These are phyloP conservation scores for Torulaspora globosa DNA, from an alignment of 1,139 yeast species.

Conservation along the genomic window DNA sequence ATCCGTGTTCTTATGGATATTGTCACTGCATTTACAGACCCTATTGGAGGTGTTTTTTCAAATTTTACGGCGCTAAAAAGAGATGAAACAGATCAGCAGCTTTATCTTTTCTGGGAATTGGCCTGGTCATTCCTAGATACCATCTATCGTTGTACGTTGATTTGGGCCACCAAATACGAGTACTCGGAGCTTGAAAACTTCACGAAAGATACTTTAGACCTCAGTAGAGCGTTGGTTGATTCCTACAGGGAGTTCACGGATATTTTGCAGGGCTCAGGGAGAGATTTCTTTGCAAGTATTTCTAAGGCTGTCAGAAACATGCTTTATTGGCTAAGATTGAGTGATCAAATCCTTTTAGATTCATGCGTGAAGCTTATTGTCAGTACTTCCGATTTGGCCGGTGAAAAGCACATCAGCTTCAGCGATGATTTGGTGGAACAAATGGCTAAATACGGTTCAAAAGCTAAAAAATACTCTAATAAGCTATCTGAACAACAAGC, in stretches of 20 bases:
- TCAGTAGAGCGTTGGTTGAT: constrained; percentile 63
- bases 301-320: constrained; percentile 52
- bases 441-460: constrained; percentile 61
- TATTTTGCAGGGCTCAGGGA: constrained; percentile 35
- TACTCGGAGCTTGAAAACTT: constrained; percentile 64
- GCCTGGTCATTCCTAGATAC: constrained; percentile 70
- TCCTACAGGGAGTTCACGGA: constrained; percentile 56
- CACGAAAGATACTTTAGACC: constrained; percentile 80
- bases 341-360: constrained; percentile 68
- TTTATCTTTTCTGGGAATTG: constrained; percentile 53
- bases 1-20: constrained; percentile 75
- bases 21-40: constrained; percentile 58
- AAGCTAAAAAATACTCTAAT: constrained; percentile 62
- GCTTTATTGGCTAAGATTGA: constrained; percentile 75
- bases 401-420: constrained; percentile 47
- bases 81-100: constrained; percentile 28
- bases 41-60: constrained; percentile 53
- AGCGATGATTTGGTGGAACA: constrained; percentile 48
- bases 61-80: constrained; percentile 30
- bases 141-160: constrained; percentile 62
- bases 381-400: constrained; percentile 61
- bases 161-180: constrained; percentile 67
- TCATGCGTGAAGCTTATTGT: constrained; percentile 72
- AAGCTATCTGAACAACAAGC: constrained; percentile 60
- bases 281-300: constrained; percentile 38